Evolutionary conservation across 164 flowering plant species (phyloP).

Genomic region (Berberis thunbergii): DNA sequence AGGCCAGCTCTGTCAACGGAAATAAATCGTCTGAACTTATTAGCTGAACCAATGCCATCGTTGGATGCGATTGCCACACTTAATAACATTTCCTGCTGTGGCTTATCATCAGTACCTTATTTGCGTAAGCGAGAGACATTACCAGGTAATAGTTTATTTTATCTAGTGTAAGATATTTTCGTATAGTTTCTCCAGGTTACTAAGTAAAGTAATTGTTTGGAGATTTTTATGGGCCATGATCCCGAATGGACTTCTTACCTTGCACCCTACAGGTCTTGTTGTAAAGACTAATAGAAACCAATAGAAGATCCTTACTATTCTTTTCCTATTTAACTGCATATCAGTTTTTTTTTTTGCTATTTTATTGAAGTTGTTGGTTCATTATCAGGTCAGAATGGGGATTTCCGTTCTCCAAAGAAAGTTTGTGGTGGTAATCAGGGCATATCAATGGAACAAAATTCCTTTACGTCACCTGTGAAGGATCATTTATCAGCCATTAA

Average conservation of each 20-base stretch:
- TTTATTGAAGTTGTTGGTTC: neutral
- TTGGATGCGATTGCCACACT: neutral
- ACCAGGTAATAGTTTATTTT: neutral
- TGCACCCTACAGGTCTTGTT: neutral
- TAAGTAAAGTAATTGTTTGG: neutral
- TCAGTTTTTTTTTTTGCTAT: neutral
- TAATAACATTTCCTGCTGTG: neutral
- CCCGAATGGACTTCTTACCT: too few relatives aligned
- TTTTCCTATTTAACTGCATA: neutral
- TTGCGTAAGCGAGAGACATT: neutral
- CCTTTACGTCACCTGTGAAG: neutral
- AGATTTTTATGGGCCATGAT: neutral
- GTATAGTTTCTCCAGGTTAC: neutral
- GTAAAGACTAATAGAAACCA: too few relatives aligned
- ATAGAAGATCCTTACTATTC: neutral
- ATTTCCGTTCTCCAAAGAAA: conserved; percentile 82
- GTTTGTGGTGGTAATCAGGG: conserved; percentile 50
- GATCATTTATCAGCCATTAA: neutral
- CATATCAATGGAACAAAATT: conserved; percentile 14
- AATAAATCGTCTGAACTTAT: neutral
- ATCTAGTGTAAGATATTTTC: neutral
- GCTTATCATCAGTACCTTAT: neutral
- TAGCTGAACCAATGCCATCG: neutral
- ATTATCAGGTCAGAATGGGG: conserved; percentile 18
- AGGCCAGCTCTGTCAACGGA: neutral